Evolutionary conservation across 805 yeast genomes (phyloP).

Genomic region (Pichia exigua): DNA sequence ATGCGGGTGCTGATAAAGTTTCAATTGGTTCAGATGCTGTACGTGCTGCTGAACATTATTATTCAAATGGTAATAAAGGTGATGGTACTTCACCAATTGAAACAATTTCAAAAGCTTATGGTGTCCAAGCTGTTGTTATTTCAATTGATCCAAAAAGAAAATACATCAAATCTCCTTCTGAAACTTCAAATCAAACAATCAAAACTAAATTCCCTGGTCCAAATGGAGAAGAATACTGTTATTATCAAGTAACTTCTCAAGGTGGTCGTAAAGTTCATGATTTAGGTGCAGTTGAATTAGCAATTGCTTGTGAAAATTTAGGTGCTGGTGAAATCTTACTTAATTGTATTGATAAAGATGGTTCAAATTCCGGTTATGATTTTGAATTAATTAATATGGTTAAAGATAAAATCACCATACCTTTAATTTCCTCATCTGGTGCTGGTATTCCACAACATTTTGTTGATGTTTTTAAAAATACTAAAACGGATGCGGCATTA

Average conservation of each 20-base stretch:
- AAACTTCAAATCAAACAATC: conserved; percentile 56
- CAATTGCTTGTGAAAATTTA: conserved; percentile 78
- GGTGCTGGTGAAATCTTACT: conserved; percentile 96
- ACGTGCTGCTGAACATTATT: conserved; percentile 75
- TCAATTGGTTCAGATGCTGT: conserved; percentile 99
- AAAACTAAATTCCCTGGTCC: conserved; percentile 68
- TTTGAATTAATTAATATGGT: conserved; percentile 75
- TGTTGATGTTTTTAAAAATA: conserved; percentile 73
- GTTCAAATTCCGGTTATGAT: conserved; percentile 91
- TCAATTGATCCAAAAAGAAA: conserved; percentile 96
- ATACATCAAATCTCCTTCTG: conserved; percentile 57
- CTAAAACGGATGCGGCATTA: conserved; percentile 89
- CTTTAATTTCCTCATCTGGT: conserved; percentile 96
- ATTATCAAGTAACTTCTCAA: conserved; percentile 92
- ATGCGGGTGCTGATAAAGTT: conserved; percentile 97
- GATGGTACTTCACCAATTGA: conserved; percentile 86
- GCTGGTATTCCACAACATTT: conserved; percentile 94
- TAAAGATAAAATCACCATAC: conserved; percentile 70
- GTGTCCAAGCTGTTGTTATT: conserved; percentile 95
- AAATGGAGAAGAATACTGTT: conserved; percentile 80
- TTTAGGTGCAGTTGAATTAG: conserved; percentile 85
- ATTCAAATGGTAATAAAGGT: conserved; percentile 46
- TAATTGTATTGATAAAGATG: conserved; percentile 96
- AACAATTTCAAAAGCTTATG: conserved; percentile 85
- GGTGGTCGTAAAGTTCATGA: conserved; percentile 92